Base-by-base conservation (phyloP, 768 basidiomycete genomes). In the Phlebiopsis flavidoalba region DNA sequence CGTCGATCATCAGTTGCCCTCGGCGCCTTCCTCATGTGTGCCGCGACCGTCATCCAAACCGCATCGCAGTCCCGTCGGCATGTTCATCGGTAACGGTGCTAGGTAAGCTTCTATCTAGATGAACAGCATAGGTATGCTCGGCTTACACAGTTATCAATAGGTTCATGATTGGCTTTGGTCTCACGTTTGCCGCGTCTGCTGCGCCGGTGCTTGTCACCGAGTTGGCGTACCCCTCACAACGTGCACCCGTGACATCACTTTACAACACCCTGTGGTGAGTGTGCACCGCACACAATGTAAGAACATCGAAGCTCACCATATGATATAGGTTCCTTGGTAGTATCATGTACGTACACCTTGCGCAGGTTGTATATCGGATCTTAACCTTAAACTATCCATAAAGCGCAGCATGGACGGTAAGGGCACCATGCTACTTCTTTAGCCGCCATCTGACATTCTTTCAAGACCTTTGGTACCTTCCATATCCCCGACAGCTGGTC, bases 191-290 rank as follows among this genome's bases (percentile, higher is more conserved):
- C 11, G 67, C 70, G 12, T 73, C 72, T 52, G 74, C 81, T 36
- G 79, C 82, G 3, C 82, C 81, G 6, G 67, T 82, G 22, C 74
- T 83, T 17, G 72, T 83, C 60, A 77, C 80, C 43, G 81, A 84
- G 71, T 66, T 83, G 19, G 75, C 81, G 1, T 81, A 80, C 66
- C 80, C 79, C 12, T 75, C 77, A 8, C 77, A 83, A 63, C 79
- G 80, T 45, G 77, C 71, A 12, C 74, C 73, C 2, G 59, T 79
- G 55, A 83, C 80, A 11, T 76, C 78, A 14, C 65, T 75, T 33
- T 80, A 77, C 66, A 78, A 78, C 69, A 69, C 73, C 12, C 68
- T 80, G 21, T 80, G 79, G 80, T 80, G 67, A 21, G 67, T 61
- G 67, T 61, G 12, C 12, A 43, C 10, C 10, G 3, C 40, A 17